Percentiles rank a stretch among this genome's conserved stretches.
These are phyloP conservation scores for Naganishia sp. DNA, from an alignment of 1,284 basidiomycete species.

Conservation along the genomic window DNA sequence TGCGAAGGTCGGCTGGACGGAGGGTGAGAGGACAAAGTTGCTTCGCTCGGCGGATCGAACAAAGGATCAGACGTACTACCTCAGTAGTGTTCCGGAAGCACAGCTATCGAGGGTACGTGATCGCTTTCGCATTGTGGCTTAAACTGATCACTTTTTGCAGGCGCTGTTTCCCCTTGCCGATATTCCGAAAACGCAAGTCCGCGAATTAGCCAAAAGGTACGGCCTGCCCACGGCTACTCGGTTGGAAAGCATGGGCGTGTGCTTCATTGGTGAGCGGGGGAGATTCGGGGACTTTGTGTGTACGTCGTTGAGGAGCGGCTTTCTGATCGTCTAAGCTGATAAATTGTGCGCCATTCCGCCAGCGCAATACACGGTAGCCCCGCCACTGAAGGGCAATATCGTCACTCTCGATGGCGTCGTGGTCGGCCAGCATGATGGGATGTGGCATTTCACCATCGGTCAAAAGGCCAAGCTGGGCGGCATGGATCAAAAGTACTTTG, in stretches of 20 bases:
- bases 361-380: constrained; percentile 76
- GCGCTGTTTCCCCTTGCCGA: constrained; percentile 77
- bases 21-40: constrained; percentile 61
- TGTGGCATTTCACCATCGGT: constrained; percentile 89
- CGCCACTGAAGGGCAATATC: constrained; percentile 64
- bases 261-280: constrained; percentile 84
- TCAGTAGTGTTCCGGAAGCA: constrained; percentile 71
- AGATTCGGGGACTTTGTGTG: constrained; percentile 75
- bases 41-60: constrained; percentile 64
- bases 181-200: constrained; percentile 69
- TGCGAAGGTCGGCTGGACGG: constrained; percentile 65
- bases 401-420: constrained; percentile 63
- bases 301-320: constrained; percentile 47
- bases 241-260: constrained; percentile 93
- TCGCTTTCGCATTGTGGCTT: not conserved
- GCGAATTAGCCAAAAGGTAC: constrained; percentile 70
- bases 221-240: constrained; percentile 74
- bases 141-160: constrained; percentile 44
- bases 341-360: constrained; percentile 2
- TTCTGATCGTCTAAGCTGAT: not conserved
- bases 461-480: constrained; percentile 71
- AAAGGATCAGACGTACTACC: constrained; percentile 95
- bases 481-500: constrained; percentile 67
- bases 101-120: constrained; percentile 58
- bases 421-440: constrained; percentile 69